Base-by-base conservation (phyloP, 305 asterid species). In the Petunia hybrid region DNA sequence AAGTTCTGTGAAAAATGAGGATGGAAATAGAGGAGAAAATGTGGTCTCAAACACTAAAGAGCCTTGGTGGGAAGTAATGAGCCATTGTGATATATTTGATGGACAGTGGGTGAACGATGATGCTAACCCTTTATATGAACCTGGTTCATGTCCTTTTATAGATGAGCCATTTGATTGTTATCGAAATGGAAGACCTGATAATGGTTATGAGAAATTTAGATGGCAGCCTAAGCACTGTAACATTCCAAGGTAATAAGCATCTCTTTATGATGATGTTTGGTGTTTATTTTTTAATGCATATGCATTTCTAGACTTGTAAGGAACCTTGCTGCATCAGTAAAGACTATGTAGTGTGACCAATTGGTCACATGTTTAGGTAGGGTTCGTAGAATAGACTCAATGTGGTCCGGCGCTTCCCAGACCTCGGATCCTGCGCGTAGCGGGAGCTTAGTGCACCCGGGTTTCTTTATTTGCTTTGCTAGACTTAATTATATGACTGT, bases 31-130 rank as follows among this genome's bases (percentile, higher is more conserved):
- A 8, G 75, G 14, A 77, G 42, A 35, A 45, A 82, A 80, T 64
- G 69, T 12, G 5, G 66, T 14, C 65, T 57, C 42, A 5, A 79
- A 62, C 62, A 16, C 4, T 10, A 86, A 76, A 39, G 81, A 53
- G 7, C 78, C 68, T 22, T 85, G 89, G 90, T 66, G 87, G 77
- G 82, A 83, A 51, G 81, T 55, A 78, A 80, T 89, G 89, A 82
- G 83, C 31, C 60, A 80, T 14, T 89, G 92, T 56, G 92, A 90
- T 61, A 74, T 90, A 46, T 90, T 51, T 79, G 85, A 90, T 86
- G 94, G 94, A 38, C 85, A 55, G 82, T 90, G 94, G 92, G 88
- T 90, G 82, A 87, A 77, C 83, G 90, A 89, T 76, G 88, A 85
- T 4, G 78, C 82, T 42, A 80, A 85, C 66, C 92, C 91, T 60